Evolutionary conservation across 768 basidiomycete species (phyloP).

Genomic region (Boletus sp.): DNA sequence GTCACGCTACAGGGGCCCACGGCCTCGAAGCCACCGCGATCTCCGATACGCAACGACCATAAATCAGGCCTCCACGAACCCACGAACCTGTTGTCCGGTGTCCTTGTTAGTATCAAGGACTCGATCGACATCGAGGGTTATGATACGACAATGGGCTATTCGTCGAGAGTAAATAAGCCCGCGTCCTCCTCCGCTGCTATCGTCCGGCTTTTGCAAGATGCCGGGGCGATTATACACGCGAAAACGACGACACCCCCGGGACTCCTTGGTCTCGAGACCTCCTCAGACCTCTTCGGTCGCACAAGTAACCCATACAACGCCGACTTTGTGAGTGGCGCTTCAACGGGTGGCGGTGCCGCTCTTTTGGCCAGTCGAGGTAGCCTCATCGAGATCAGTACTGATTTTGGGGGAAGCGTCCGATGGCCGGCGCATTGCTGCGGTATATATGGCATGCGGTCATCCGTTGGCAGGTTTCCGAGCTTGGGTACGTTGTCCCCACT

Average conservation of each 20-base stretch:
- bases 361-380: conserved; percentile 44
- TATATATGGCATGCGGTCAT: conserved; percentile 40
- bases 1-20: conserved; percentile 38
- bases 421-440: conserved; percentile 50
- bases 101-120: conserved; percentile 51
- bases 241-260: conserved; percentile 46
- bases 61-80: background rate
- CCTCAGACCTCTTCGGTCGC: conserved; percentile 44
- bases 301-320: conserved; percentile 48
- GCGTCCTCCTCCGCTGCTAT: conserved; percentile 36
- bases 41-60: conserved; percentile 6
- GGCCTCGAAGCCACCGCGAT: conserved; percentile 1
- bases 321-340: conserved; percentile 42
- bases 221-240: conserved; percentile 40
- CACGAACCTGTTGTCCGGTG: conserved; percentile 38
- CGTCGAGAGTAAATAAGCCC: conserved; percentile 35
- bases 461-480: conserved; percentile 37
- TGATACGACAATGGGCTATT: conserved; percentile 46
- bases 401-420: conserved; percentile 49
- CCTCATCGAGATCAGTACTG: conserved; percentile 45
- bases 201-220: conserved; percentile 38
- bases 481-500: conserved; percentile 29
- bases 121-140: conserved; percentile 42
- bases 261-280: conserved; percentile 38
- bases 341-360: conserved; percentile 50